Conservation (phyloP, 164 flowering plant species). For the Pachysandra terminalis region DNA sequence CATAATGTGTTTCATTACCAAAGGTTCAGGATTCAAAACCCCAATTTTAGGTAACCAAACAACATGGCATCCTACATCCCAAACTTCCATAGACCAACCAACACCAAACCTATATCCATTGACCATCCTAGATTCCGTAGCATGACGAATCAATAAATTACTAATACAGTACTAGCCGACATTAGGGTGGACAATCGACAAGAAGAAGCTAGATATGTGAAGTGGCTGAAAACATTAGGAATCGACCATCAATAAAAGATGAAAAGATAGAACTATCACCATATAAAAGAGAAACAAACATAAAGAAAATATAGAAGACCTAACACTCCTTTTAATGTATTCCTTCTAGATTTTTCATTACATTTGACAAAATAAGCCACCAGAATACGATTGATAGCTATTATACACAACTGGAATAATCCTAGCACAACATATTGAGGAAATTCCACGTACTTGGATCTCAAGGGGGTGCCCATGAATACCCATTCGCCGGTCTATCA, state of each 20-base stretch:
- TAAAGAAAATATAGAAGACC: neutral
- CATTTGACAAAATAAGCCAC: neutral
- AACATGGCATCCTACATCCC: no score
- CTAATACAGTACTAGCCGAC: no score
- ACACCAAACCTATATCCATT: no score
- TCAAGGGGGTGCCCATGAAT: constrained; percentile 97
- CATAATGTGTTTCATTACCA: no score
- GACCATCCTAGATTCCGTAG: no score
- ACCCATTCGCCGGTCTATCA: constrained; percentile 96
- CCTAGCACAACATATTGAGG: no score
- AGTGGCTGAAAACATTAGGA: neutral
- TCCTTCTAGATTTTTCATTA: neutral
- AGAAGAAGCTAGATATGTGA: neutral
- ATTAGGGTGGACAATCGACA: no score
- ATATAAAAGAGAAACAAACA: neutral
- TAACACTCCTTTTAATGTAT: neutral
- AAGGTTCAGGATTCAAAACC: no score
- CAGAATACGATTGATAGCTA: neutral
- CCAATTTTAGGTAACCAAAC: no score
- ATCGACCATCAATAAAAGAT: neutral
- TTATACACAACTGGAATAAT: neutral
- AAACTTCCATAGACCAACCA: no score
- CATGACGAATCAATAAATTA: no score
- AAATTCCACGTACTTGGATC: constrained; percentile 57
- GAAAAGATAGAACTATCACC: neutral